These are phyloP conservation scores for Mycena chlorophos DNA, from an alignment of 768 basidiomycete genomes.

Conservation along the genomic window DNA sequence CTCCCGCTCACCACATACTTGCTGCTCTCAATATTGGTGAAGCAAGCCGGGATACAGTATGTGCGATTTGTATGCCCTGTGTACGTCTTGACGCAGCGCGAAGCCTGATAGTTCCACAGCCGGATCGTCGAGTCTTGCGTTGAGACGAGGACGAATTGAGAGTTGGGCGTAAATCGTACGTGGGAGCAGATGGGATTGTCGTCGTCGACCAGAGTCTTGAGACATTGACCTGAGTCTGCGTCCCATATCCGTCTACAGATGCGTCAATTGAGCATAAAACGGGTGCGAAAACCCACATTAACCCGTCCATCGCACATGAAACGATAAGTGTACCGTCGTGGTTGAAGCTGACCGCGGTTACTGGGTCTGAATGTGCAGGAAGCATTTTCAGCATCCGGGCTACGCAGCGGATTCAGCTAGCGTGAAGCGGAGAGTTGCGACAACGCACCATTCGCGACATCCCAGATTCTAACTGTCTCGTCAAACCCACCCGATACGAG, in stretches of 20 bases:
- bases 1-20: constrained; percentile 84
- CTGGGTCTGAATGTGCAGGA: constrained; percentile 96
- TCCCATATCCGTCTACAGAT: constrained; percentile 90
- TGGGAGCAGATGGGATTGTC: constrained; percentile 92
- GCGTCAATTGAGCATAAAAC: constrained; percentile 5
- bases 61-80: constrained; percentile 84
- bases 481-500: constrained; percentile 94
- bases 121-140: constrained; percentile 95
- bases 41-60: constrained; percentile 74
- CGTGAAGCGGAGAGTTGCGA: neutral
- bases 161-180: constrained; percentile 91
- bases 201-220: constrained; percentile 96
- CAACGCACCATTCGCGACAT: constrained; percentile 76
- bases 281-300: constrained; percentile 66
- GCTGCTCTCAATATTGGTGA: constrained; percentile 51
- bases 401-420: constrained; percentile 29
- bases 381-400: constrained; percentile 84
- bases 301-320: constrained; percentile 93
- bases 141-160: constrained; percentile 82
- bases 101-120: constrained; percentile 91
- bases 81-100: constrained; percentile 91
- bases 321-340: constrained; percentile 93
- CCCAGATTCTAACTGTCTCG: constrained; percentile 97
- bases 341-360: constrained; percentile 92
- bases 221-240: constrained; percentile 92